Evolutionary conservation across 768 basidiomycete genomes (phyloP).

Genomic region (Russula dissimulans): DNA sequence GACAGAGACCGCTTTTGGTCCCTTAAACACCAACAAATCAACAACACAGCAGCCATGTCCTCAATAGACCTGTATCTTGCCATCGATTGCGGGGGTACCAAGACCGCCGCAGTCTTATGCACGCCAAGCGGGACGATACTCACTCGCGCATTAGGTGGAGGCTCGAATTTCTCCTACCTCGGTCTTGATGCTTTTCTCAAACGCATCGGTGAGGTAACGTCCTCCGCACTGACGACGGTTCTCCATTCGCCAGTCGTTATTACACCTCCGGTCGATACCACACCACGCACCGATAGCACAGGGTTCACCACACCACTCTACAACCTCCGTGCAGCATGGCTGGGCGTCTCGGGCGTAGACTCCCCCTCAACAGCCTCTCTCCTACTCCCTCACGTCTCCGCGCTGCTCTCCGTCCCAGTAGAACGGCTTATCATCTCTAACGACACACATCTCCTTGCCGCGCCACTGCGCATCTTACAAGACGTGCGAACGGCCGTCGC

Average conservation of each 20-base stretch:
- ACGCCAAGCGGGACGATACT: conserved; percentile 49
- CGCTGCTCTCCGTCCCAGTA: conserved; percentile 47
- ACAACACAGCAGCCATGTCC: conserved; percentile 27
- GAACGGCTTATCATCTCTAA: conserved; percentile 57
- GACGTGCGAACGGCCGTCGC: conserved; percentile 58
- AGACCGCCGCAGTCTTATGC: conserved; percentile 70
- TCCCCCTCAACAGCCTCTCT: conserved; percentile 51
- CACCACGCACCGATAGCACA: neutral
- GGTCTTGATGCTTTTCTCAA: conserved; percentile 48
- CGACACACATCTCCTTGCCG: conserved; percentile 78
- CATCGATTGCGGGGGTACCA: conserved; percentile 85
- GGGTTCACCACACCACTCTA: conserved; percentile 6
- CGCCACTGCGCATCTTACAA: conserved; percentile 55
- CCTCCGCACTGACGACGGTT: conserved; percentile 36
- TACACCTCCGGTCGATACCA: conserved; percentile 4
- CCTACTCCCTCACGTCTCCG: conserved; percentile 45
- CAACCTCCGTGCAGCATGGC: conserved; percentile 66
- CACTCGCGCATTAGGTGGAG: conserved; percentile 61
- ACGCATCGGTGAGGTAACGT: conserved; percentile 43
- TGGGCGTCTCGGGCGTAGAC: conserved; percentile 78
- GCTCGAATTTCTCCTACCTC: conserved; percentile 82
- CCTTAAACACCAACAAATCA: neutral
- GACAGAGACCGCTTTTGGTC: no score
- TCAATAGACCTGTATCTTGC: conserved; percentile 51
- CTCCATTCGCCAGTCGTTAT: neutral